Base-by-base conservation (phyloP, 495 filamentous ascomycete genomes). In the Astrocystis sublimbata region DNA sequence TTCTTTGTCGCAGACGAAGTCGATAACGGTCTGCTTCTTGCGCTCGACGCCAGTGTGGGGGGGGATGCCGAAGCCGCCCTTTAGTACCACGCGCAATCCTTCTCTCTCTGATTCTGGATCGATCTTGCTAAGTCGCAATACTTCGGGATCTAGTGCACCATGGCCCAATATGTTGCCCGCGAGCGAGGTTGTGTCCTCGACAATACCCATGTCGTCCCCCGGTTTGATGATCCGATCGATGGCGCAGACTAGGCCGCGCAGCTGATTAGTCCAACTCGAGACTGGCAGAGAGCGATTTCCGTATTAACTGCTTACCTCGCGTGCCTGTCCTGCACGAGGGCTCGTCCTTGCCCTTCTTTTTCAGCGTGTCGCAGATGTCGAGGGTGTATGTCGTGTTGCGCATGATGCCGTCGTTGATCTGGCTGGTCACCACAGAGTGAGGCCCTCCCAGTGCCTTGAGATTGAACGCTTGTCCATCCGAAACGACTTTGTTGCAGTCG, bases 381-480 rank as follows among this genome's bases (percentile, higher is more conserved):
- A 98, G 72, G n/a, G 90, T 90, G 76, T 93, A 97, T 8, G 90
- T 97, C 6, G 86, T 92, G 68, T 96, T 96, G 33, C 69, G 67
- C 10, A 72, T 62, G 9, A 60, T 76, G 0, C 80, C 84, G 40
- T 70, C 68, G 2, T 75, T 73, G 24, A 83, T 77, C 45, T 81
- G 74, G 51, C 76, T 75, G 60, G 85, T 81, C 36, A 86, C 83
- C 26, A 96, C 79, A n/a, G 85, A 85, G 70, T 92, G 89, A n/a
- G 91, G 87, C 24, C 92, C 92, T 35, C 79, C 81, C 8, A 98
- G 82, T 19, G 79, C 54, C 12, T 70, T 76, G 9, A 97, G 75
- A 69, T 93, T 78, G 74, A 89, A 96, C 30, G 75, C 77, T 68
- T 83, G 75, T 35, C 76, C 75, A 47, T 86, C 82, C 13, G 81